Conservation (phyloP, 257 asterid species). For the Catharanthus roseus region DNA sequence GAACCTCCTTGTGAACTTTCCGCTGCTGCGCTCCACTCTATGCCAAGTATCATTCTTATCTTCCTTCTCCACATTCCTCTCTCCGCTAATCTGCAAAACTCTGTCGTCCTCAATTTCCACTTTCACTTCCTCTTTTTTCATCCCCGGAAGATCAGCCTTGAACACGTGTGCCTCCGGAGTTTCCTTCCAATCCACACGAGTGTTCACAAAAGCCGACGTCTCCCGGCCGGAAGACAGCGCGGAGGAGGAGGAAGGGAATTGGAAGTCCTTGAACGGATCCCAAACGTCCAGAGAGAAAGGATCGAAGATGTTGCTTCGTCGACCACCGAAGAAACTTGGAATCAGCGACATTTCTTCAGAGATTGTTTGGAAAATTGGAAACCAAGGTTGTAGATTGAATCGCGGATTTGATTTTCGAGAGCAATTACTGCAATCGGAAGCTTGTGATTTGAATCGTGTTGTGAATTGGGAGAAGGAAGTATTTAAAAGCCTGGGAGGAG, state of each 20-base stretch:
- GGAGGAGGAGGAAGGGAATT: neutral
- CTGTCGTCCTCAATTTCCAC: constrained; percentile 17
- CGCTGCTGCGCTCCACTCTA: constrained; percentile 20
- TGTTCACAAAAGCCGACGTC: constrained; percentile 3
- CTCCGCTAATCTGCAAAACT: constrained; percentile 15
- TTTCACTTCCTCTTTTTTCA: constrained; percentile 18
- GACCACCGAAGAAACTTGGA: constrained; percentile 10
- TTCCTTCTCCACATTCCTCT: constrained; percentile 24
- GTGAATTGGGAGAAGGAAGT: neutral
- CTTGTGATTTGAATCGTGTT: neutral
- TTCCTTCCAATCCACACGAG: constrained; percentile 23
- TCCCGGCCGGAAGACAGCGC: neutral
- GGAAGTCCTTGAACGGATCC: constrained; percentile 19
- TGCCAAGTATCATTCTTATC: constrained; percentile 21
- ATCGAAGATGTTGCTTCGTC: constrained; percentile 9
- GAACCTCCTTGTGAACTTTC: constrained; percentile 16
- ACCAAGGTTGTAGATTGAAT: neutral
- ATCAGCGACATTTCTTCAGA: constrained; percentile 12
- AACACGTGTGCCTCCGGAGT: constrained; percentile 22
- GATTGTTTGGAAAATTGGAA: neutral
- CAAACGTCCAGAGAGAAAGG: constrained; percentile 6
- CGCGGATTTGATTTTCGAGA: neutral
- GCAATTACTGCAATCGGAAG: neutral
- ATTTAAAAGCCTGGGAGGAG: neutral
- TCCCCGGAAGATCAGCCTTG: constrained; percentile 20